phyloP scores from a whole-genome alignment of 1,284 basidiomycete species.

The Moesziomyces sp. region DNA sequence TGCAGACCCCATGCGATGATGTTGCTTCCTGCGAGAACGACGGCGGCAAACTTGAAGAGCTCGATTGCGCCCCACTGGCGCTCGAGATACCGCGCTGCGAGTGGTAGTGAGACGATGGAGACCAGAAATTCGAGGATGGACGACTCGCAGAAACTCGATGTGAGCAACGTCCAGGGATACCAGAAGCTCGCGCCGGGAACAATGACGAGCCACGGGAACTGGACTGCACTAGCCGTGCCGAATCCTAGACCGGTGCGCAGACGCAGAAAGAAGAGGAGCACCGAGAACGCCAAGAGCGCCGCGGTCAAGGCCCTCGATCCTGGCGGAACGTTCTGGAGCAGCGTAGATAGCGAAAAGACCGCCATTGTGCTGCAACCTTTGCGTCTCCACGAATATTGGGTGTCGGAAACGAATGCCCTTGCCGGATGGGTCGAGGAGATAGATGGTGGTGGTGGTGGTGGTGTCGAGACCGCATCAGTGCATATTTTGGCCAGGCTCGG shows the following conservation, averaged over 20 bases:
- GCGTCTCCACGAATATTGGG: too few species aligned
- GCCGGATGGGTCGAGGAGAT: neutral
- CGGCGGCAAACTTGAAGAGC: constrained; percentile 83
- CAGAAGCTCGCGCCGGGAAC: constrained; percentile 84
- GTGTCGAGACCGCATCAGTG: neutral
- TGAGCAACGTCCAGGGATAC: constrained; percentile 90
- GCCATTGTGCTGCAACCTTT: constrained; percentile 26
- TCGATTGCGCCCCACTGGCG: constrained; percentile 90
- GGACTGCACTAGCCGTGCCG: constrained; percentile 69
- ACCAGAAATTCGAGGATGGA: constrained; percentile 83
- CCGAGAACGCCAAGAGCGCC: constrained; percentile 39
- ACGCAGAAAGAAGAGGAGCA: constrained; percentile 47
- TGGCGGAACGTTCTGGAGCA: constrained; percentile 41
- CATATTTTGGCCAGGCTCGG: neutral
- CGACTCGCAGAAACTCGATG: constrained; percentile 85
- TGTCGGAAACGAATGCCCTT: neutral
- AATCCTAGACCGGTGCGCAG: constrained; percentile 45
- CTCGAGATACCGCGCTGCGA: constrained; percentile 89
- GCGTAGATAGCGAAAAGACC: constrained; percentile 47
- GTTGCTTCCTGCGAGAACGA: constrained; percentile 70
- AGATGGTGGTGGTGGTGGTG: neutral
- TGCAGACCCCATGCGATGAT: constrained; percentile 60
- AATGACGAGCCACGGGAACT: constrained; percentile 81
- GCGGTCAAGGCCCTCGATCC: constrained; percentile 42
- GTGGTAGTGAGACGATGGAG: constrained; percentile 81